These are phyloP conservation scores for Pythium monospermum DNA, from an alignment of 352 stramenopile genomes.

Conservation along the genomic window DNA sequence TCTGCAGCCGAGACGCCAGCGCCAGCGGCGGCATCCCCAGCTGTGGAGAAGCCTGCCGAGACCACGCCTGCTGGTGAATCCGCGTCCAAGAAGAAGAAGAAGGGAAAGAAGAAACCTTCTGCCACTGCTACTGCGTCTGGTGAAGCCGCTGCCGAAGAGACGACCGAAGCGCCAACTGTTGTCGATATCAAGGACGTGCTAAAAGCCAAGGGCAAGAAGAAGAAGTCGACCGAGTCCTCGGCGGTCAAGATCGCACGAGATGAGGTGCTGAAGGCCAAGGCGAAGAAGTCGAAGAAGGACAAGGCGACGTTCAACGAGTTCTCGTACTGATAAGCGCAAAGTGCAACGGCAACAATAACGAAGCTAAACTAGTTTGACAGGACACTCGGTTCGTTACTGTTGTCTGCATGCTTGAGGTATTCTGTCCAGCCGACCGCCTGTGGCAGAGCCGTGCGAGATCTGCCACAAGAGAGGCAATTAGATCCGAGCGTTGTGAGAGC, in stretches of 20 bases:
- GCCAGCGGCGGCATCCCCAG: slow-evolving; percentile 8
- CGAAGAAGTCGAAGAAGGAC: slow-evolving; percentile 69
- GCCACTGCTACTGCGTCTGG: slow-evolving; percentile 20
- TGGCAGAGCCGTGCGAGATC: no score
- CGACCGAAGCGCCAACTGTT: slow-evolving; percentile 17
- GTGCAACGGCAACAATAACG: slow-evolving; percentile 13
- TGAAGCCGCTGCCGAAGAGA: slow-evolving; percentile 8
- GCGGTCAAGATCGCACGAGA: slow-evolving; percentile 65
- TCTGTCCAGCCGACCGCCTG: no score
- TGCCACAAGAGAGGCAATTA: no score
- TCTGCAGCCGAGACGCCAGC: slow-evolving; percentile 6
- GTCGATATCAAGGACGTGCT: slow-evolving; percentile 74
- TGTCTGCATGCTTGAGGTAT: background rate
- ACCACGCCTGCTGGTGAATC: slow-evolving; percentile 20
- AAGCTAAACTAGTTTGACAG: slow-evolving; percentile 20
- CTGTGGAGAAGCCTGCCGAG: slow-evolving; percentile 3
- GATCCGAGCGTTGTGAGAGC: no score
- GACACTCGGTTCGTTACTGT: background rate
- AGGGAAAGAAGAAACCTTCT: slow-evolving; percentile 36
- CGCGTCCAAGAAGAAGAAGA: slow-evolving; percentile 36
- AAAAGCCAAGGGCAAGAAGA: slow-evolving; percentile 76
- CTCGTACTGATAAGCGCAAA: slow-evolving; percentile 49
- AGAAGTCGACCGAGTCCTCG: slow-evolving; percentile 50
- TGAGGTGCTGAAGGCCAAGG: slow-evolving; percentile 62
- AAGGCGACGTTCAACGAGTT: slow-evolving; percentile 82